Conservation (phyloP, 2,329 filamentous ascomycete species). For the Dactylellina leptospora region DNA sequence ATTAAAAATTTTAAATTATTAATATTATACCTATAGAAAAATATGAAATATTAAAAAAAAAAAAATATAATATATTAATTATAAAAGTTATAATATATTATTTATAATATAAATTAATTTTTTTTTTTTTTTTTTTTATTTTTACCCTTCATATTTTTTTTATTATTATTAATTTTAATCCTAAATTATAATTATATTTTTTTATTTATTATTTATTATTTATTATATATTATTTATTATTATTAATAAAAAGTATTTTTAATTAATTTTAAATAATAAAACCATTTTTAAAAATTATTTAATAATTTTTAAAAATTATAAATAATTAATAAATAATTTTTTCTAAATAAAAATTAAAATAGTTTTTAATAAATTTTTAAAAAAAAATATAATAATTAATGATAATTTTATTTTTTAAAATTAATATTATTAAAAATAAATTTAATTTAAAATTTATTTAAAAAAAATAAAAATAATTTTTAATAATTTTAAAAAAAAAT, state of each 20-base stretch:
- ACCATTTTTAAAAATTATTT: background rate
- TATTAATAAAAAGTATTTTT: background rate
- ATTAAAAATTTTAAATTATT: background rate
- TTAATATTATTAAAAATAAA: conserved; percentile 7
- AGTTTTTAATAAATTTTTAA: conserved; percentile 6
- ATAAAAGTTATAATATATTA: background rate
- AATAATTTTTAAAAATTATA: background rate
- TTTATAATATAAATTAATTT: conserved; percentile 3
- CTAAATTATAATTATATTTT: background rate
- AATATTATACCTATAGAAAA: background rate
- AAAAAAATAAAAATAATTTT: conserved; percentile 1
- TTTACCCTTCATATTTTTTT: too few relatives aligned
- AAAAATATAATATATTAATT: background rate
- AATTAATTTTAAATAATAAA: background rate
- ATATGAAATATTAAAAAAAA: background rate
- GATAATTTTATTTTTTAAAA: conserved; percentile 13
- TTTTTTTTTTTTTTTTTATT: too few relatives aligned
- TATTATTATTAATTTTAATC: background rate
- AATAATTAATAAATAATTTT: conserved; percentile 7
- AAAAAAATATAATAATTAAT: background rate
- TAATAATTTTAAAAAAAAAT: background rate
- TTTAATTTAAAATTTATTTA: conserved; percentile 2
- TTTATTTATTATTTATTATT: background rate
- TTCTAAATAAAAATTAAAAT: too few relatives aligned
- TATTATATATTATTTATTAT: background rate